Evolutionary conservation across 176 grass and related monocot genomes (phyloP), one percentile per base, ranked within the genome.

Genomic region (Phoenix dactylifera): DNA sequence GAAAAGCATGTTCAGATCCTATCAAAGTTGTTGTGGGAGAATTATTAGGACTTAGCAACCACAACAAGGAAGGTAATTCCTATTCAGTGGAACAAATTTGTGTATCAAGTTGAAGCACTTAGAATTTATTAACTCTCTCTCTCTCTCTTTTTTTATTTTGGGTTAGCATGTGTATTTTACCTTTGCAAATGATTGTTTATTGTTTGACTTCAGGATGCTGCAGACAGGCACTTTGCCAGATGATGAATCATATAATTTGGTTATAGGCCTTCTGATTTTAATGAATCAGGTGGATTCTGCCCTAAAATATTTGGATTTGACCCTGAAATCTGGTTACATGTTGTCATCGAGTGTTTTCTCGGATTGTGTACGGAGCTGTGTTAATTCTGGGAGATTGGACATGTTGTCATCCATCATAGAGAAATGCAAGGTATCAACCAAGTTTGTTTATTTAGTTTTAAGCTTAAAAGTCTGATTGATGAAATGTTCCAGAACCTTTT

Each of bases 151-250:
- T 28, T 24, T 7, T 39, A 61, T 16, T 59, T 17, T 22, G 35
- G 35, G 1, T 44, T 44, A 44, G 35, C 35, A 44, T 69, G 60
- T 55, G 65, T 7, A 61, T 59, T 65, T 79, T 72, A 26, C 70
- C 70, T 60, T 60, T 68, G 49, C 66, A 76, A 89, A 80, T 83
- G 24, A 62, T 78, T 70, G 24, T 54, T 63, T 80, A 65, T 85
- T 78, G 82, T 64, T 89, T 89, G 73, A 74, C 79, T 77, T 76
- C 88, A 98, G 88, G 78, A 98, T 98, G 94, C 74, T 98, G 82
- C 82, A 82, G 79, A 87, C 82, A 70, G 79, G 87, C 61, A 84
- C 55, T 44, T 49, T 64, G 59, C 88, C 94, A 81, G 82, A 98
- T 52, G 94, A 98, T 63, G 88, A 85, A 68, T 78, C 94, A 75